Base-by-base conservation (phyloP, 805 yeast genomes). In the Ogataea populi-albae region DNA sequence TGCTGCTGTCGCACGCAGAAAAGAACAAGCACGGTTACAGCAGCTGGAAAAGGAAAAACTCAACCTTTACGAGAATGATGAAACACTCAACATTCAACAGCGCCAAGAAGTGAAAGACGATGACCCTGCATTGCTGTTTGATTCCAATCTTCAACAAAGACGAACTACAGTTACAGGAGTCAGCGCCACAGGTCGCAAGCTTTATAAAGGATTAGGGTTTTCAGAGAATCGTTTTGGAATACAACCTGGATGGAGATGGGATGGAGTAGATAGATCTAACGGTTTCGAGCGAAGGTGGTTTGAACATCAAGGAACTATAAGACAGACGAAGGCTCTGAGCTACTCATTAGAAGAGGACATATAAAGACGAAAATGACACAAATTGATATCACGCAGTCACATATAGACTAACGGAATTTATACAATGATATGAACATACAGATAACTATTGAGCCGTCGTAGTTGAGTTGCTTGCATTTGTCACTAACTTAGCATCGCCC, bases 231-330 rank as follows among this genome's bases (percentile, higher is more conserved):
- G 98, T 38, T 89, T 86, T 58, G 72, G 72, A 3, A 79, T 89
- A 10, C 61, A 64, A 4, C 95, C 96, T 0, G 96, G 97, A 0
- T 66, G 68, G 46, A 66, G 86, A 38, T 89, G 98, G 98, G 95
- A 86, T 58, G 97, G 97, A 0, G 79, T 89, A 2, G 89, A 86
- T 59, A 64, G 98, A 40, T 79, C 94, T 0, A 89, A 82, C 54
- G 96, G 96, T 3, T 89, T 84, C 59, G 98, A 89, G 54, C 65
- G 62, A 32, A 65, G 71, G 36, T 72, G 84, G 68, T 68, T 84
- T 45, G 66, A 57, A 29, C 66, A 53, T 47, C 68, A 61, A 37
- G 55, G 57, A 10, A 69, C 69, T 23, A 21, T 51, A 4, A 54
- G 61, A 30, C 64, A 66, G 35, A 40, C 43, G 5, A 59, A 62